phyloP scores from a whole-genome alignment of 176 grass and related monocot genomes.

The Avena sativa region DNA sequence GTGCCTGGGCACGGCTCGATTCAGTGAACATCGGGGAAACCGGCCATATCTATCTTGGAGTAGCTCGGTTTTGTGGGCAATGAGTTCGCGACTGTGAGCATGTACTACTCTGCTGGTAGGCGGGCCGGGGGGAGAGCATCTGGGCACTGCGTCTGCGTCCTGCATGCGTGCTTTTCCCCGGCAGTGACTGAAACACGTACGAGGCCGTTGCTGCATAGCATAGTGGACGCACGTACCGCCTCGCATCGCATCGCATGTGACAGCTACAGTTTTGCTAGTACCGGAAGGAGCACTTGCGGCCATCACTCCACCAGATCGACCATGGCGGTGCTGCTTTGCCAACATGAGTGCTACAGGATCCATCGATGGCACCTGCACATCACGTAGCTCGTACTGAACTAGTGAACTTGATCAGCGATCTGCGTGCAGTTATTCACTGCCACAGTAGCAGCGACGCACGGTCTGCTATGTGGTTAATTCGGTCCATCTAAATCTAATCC shows the following conservation, averaged over 20 bases:
- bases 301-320: not conserved
- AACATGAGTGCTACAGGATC: not conserved
- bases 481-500: not conserved
- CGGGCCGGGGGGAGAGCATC: not conserved
- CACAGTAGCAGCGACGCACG: no score
- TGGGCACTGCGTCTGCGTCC: not conserved
- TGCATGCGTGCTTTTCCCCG: not conserved
- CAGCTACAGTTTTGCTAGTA: not conserved
- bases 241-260: constrained; percentile 9
- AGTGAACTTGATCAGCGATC: no score
- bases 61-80: not conserved
- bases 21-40: not conserved
- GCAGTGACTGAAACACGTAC: not conserved
- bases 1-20: not conserved
- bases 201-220: not conserved
- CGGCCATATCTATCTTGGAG: not conserved
- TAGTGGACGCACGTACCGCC: not conserved
- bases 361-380: not conserved
- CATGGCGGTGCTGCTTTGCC: not conserved
- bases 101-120: not conserved
- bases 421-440: no score
- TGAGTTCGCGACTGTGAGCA: not conserved
- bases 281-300: not conserved
- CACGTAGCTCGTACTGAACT: no score
- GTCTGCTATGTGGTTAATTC: not conserved